phyloP scores from a whole-genome alignment of 2,329 filamentous ascomycete species.

The Cylindrodendrum hubeiense region DNA sequence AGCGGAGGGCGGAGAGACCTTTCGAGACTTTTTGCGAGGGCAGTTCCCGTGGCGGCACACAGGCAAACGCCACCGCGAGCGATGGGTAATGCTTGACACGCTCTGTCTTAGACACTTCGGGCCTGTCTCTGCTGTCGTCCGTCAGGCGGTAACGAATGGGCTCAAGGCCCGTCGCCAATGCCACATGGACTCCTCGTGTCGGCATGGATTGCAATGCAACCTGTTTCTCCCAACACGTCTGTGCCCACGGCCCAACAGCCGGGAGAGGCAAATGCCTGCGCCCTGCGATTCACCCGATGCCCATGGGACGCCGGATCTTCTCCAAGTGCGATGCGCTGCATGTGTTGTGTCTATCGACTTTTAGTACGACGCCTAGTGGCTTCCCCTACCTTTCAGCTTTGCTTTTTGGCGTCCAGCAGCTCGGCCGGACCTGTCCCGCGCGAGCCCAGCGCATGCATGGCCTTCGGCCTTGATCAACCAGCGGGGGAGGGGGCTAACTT shows the following conservation, averaged over 20 bases:
- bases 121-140: constrained; percentile 4
- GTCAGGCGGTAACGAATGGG: not conserved
- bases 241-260: not conserved
- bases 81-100: not conserved
- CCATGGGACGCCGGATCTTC: not conserved
- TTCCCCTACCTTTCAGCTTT: constrained; percentile 19
- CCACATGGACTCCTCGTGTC: constrained; percentile 3
- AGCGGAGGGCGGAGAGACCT: not conserved
- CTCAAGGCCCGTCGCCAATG: not conserved
- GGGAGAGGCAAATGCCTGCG: not conserved
- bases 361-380: constrained; percentile 22
- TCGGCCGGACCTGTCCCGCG: constrained; percentile 6
- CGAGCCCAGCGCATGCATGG: not conserved
- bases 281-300: not conserved
- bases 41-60: not conserved
- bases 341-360: constrained; percentile 3
- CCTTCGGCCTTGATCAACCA: not conserved
- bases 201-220: not conserved
- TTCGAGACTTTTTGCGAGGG: not conserved
- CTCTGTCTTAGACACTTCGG: not conserved
- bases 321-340: not conserved
- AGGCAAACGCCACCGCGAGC: not conserved
- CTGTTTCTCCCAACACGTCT: not conserved
- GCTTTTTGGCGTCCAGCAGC: constrained; percentile 18
- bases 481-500: constrained; percentile 10